Evolutionary conservation across 441 rosid species (phyloP), one percentile per base, ranked within the genome.

Genomic region (Gossypium davidsonii): DNA sequence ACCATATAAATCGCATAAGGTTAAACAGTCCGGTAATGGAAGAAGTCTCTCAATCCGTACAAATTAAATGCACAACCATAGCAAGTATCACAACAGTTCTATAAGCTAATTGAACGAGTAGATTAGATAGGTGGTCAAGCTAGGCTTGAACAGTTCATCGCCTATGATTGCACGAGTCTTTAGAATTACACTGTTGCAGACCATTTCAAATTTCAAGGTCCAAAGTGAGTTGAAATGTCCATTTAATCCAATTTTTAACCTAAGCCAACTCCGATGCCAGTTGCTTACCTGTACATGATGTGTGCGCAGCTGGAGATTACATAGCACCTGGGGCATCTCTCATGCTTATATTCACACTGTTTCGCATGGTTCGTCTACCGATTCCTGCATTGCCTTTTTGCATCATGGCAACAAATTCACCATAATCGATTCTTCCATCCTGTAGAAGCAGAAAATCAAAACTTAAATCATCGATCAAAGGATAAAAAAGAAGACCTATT

Each of bases 331-430:
- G 82, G 14, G 85, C 87, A 80, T 90, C 98, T 86, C 97, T 90
- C 94, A 89, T 91, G 81, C 93, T 96, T 73, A 93, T 89, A 74
- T 91, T 93, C 73, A 96, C 73, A 78, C 97, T 93, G 79, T 96
- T 93, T 66, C 91, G 80, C 91, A 90, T 89, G 26, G 97, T 96
- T 84, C 99, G 82, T 84, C 99, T 88, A 7, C 97, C 99, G 3
- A 96, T 68, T 75, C 97, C 99, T 0, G 87, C 86, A 67, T 96
- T 91, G 53, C 98, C 98, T 79, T 93, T 96, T 83, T 88, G 97
- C 98, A 93, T 93, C 99, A 93, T 96, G 23, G 98, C 94, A 48
- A 85, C 98, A 83, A 96, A 96, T 82, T 96, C 99, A 28, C 92
- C 88, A 68, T 96, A 96, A 63, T 93, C 99, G 14, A 96, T 96